Base-by-base conservation (phyloP, 352 stramenopile species). In the Phytophthora megakarya region DNA sequence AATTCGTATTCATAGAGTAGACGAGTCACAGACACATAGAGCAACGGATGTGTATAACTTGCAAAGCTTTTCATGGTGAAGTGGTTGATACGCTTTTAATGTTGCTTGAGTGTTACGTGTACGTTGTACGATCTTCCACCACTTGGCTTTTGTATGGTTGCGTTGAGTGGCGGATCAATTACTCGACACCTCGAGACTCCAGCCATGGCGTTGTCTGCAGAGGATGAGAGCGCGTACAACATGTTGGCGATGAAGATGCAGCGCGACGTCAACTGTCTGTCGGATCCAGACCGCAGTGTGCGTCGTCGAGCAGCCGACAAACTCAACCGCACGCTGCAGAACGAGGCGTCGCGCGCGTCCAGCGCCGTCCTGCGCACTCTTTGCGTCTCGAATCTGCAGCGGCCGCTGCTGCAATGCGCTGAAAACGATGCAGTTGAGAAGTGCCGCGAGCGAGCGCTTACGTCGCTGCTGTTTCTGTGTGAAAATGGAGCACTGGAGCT, bases 171-270 rank as follows among this genome's bases (percentile, higher is more conserved):
- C 59, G 59, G 42, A 26, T 62, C 65, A 57, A 42, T 66, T 65
- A 26, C 55, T 19, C 28, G 26, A 51, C 26, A 43, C 40, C 21
- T 52, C 2, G n/a, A 65, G n/a, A n/a, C n/a, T n/a, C n/a, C n/a
- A n/a, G 39, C 18, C 37, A 81, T 84, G 75, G 55, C 51, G 65
- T 75, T 89, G 68, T 79, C 67, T 55, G 19, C 61, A 16, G 79
- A 84, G 25, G 73, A 90, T 25, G 78, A 84, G 55, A 65, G 65
- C 49, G 55, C 76, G 65, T 85, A 81, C 72, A 74, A 71, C 32
- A 78, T 80, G 73, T 68, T 92, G 49, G 45, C 75, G 19, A 93
- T 93, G 81, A 88, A 90, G 66, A 80, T 95, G 42, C 83, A 93
- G 70, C 84, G 81, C 33, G 86, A 95, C 56, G 63, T 95, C 47